Percentiles rank a stretch among this genome's conserved stretches.
phyloP scores from a whole-genome alignment of 2,329 filamentous ascomycete genomes.

The Didymella pomorum region DNA sequence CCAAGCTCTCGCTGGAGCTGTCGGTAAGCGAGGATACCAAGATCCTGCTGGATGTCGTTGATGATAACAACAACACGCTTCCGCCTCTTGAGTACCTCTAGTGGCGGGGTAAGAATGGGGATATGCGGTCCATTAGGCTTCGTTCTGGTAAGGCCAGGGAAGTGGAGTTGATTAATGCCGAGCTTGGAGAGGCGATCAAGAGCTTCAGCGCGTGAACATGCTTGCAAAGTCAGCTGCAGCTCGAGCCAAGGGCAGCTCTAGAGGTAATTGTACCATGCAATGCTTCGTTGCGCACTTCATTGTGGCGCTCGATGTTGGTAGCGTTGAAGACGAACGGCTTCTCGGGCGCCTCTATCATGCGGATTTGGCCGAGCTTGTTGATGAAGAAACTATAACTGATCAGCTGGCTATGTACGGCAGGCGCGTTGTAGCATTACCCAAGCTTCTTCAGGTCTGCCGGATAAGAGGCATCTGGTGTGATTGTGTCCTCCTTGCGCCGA shows the following conservation, averaged over 20 bases:
- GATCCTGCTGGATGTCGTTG: slow-evolving; percentile 78
- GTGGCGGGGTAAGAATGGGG: slow-evolving; percentile 70
- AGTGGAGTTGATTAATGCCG: slow-evolving; percentile 66
- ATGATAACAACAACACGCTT: slow-evolving; percentile 76
- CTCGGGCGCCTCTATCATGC: slow-evolving; percentile 71
- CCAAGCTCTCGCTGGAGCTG: slow-evolving; percentile 69
- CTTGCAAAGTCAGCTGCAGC: slow-evolving; percentile 53
- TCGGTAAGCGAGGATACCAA: slow-evolving; percentile 78
- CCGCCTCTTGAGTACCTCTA: slow-evolving; percentile 61
- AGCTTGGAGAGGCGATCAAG: slow-evolving; percentile 67
- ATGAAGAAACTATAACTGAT: slow-evolving; percentile 72
- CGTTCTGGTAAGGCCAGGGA: slow-evolving; percentile 64
- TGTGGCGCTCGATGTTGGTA: slow-evolving; percentile 77
- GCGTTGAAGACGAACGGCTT: slow-evolving; percentile 78
- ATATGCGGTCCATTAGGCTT: slow-evolving; percentile 63
- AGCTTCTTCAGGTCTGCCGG: slow-evolving; percentile 71
- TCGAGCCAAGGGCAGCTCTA: not conserved
- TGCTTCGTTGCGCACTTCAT: slow-evolving; percentile 72
- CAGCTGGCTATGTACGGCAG: not conserved
- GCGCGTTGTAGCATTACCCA: slow-evolving; percentile 64
- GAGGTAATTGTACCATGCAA: slow-evolving; percentile 69
- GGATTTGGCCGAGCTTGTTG: slow-evolving; percentile 77
- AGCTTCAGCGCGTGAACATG: slow-evolving; percentile 68
- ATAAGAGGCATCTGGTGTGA: slow-evolving; percentile 73
- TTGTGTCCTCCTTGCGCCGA: slow-evolving; percentile 69